Base-by-base conservation (phyloP, 2,329 filamentous ascomycete genomes). In the Stemphylium lycopersici region DNA sequence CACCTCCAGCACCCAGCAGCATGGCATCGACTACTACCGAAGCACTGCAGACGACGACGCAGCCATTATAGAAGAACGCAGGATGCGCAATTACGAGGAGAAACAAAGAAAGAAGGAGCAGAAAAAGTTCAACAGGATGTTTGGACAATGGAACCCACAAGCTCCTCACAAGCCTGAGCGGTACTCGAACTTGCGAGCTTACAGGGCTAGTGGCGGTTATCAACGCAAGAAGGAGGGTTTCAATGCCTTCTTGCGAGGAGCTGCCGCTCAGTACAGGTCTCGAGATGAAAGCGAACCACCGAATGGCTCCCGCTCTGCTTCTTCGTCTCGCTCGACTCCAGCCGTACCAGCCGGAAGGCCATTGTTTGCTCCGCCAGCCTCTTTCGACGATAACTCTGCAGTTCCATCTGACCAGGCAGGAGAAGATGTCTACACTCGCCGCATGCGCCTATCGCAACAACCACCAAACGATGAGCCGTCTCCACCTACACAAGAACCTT, bases 31-130 rank as follows among this genome's bases (percentile, higher is more conserved):
- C 40, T 71, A 62, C 42, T 72, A 96, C 75, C 96, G 92, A 90
- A 85, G 85, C 1, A 87, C 85, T 43, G 89, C 91, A n/a, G 91
- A 96, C 63, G 90, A 96, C 51, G 91, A 91, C 67, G 82, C 84
- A 24, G 83, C 85, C 61, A 82, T 81, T 59, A 85, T 87, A 58
- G 91, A 91, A 71, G 81, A 80, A 39, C 79, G 76, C 16, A 84
- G 89, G 68, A 90, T 90, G 76, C 84, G 87, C 51, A 86, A 90
- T 69, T 86, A 90, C 44, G 90, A 90, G 51, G 90, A 69, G 38
- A 61, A 90, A 12, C 87, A 90, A 56, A 73, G 73, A 41, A 80
- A 80, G 67, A 76, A 78, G 37, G 87, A 90, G 55, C 58, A 67
- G 55, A 89, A 87, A 77, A 91, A 90, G 76, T 88, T 87, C 71